A percentile compares a stretch with the other conserved stretches of the same genome.
Conservation (phyloP, 1,139 yeast genomes). For the Debaryomycetaceae sp. region DNA sequence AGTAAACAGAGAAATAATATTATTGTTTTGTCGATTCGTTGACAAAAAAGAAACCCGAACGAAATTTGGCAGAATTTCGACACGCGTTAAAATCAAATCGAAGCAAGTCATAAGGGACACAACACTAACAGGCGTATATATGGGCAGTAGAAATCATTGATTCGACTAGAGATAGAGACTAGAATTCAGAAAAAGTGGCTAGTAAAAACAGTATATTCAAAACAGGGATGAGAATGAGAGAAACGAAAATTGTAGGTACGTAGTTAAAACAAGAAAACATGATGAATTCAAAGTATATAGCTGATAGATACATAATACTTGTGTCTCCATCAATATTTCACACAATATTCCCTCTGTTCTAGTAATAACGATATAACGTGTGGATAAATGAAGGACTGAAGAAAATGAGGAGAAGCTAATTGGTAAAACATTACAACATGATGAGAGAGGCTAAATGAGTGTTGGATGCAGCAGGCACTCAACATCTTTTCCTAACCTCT, state of each 20-base stretch:
- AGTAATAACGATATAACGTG: not conserved
- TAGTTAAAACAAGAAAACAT: not conserved
- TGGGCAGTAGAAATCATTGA: not conserved
- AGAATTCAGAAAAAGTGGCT: not conserved
- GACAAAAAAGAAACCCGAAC: not conserved
- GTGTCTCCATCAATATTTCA: not conserved
- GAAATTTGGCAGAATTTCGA: constrained; percentile 1
- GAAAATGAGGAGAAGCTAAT: not conserved
- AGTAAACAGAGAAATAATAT: not conserved
- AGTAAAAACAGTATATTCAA: not conserved
- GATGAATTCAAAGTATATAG: not conserved
- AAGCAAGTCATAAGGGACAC: too few species aligned
- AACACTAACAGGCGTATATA: too few species aligned
- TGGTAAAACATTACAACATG: not conserved
- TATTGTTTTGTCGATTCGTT: not conserved
- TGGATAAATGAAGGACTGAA: not conserved
- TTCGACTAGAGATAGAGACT: not conserved
- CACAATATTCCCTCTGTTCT: not conserved
- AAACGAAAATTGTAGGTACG: not conserved
- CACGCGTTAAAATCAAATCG: not conserved
- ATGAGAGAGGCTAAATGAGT: not conserved
- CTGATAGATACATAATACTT: not conserved
- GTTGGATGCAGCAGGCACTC: not conserved
- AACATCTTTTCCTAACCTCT: not conserved
- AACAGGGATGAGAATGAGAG: not conserved